Conservation (phyloP, 768 basidiomycete species). For the Suillus placidus region DNA sequence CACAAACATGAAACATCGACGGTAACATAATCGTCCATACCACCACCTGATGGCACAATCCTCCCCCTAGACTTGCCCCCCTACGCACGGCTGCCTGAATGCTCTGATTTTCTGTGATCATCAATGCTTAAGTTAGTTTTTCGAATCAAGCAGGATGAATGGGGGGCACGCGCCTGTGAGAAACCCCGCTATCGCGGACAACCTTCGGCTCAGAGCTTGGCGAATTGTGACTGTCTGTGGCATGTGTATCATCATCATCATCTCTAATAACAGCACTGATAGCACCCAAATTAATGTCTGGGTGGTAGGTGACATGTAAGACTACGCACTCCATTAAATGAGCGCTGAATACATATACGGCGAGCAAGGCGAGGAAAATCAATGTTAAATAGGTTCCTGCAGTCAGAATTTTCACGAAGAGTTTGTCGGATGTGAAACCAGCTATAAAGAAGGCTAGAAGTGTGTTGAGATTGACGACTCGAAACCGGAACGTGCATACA, state of each 20-base stretch:
- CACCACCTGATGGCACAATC: not conserved
- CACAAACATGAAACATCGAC: not conserved
- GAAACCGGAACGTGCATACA: not conserved
- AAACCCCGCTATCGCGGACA: not conserved
- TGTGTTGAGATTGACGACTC: not conserved
- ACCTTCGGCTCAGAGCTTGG: not conserved
- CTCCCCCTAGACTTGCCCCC: not conserved
- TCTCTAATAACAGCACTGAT: not conserved
- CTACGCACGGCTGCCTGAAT: not conserved
- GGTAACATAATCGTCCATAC: not conserved
- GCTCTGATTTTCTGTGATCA: not conserved
- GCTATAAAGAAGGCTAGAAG: not conserved
- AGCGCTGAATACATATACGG: not conserved
- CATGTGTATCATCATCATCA: not conserved
- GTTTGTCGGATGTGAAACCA: conserved; percentile 2
- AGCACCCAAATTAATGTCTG: not conserved
- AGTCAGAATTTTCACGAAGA: not conserved
- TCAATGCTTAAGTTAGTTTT: not conserved
- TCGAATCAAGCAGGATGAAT: not conserved
- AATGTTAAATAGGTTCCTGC: not conserved
- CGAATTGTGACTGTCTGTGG: not conserved
- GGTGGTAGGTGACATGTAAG: not conserved
- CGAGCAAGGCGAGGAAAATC: not conserved
- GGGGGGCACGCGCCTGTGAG: not conserved
- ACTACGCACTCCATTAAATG: not conserved